These are phyloP conservation scores for Glycine latifolia DNA, from an alignment of 306 rosid species.

Conservation along the genomic window DNA sequence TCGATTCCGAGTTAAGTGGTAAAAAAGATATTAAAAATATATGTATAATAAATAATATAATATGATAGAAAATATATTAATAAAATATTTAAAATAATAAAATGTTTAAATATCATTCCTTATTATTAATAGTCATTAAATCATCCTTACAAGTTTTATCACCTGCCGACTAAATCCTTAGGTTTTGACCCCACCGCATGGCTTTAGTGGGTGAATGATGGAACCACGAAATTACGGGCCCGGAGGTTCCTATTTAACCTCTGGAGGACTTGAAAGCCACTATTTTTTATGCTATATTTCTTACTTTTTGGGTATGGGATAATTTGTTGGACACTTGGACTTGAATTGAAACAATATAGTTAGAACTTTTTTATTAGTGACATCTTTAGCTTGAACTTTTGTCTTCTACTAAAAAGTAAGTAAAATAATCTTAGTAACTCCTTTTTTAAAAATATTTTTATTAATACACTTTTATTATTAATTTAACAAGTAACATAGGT, in stretches of 20 bases:
- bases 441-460: not conserved
- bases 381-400: slow-evolving; percentile 28
- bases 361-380: not conserved
- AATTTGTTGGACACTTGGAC: not conserved
- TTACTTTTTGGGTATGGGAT: slow-evolving; percentile 21
- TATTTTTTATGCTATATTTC: not conserved
- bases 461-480: not conserved
- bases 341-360: not conserved
- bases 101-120: too few species aligned
- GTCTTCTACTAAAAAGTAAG: slow-evolving; percentile 15
- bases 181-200: slow-evolving; percentile 33
- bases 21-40: too few species aligned
- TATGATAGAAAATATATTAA: too few species aligned
- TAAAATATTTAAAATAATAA: too few species aligned
- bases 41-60: too few species aligned
- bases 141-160: not conserved
- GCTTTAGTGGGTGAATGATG: slow-evolving; percentile 33
- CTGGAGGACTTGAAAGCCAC: slow-evolving; percentile 1
- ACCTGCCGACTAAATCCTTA: not conserved
- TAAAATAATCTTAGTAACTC: not conserved
- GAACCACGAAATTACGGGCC: slow-evolving; percentile 41
- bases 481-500: too few species aligned
- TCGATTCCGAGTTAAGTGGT: too few species aligned
- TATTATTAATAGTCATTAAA: too few species aligned
- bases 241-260: slow-evolving; percentile 18